Percentiles rank a stretch among this genome's conserved stretches.
phyloP scores from a whole-genome alignment of 805 yeast species.

The Myxozyma mucilagina region DNA sequence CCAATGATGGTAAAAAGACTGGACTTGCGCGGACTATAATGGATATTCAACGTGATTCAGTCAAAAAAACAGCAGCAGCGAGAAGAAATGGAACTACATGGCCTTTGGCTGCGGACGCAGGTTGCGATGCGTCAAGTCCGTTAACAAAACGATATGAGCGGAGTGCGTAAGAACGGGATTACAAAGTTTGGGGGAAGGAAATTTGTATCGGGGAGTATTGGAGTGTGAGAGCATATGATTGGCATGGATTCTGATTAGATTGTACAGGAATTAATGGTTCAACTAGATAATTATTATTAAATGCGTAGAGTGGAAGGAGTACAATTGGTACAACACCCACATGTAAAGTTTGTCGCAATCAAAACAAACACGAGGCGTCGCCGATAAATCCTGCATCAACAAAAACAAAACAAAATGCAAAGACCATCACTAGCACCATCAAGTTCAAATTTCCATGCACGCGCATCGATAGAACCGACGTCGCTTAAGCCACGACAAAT shows the following conservation, averaged over 20 bases:
- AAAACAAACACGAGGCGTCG: not conserved
- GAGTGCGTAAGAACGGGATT: conserved; percentile 4
- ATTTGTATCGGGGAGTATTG: no score
- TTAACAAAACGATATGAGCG: conserved; percentile 18
- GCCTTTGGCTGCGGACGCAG: conserved; percentile 8
- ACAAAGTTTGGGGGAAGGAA: not conserved
- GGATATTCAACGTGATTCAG: conserved; percentile 38
- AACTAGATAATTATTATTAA: not conserved
- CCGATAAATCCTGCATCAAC: not conserved
- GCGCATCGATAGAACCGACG: conserved; percentile 21
- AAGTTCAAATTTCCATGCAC: conserved; percentile 2
- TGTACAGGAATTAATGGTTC: not conserved
- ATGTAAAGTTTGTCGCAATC: not conserved
- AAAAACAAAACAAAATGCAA: conserved; percentile 1
- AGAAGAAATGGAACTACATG: not conserved
- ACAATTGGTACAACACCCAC: no score
- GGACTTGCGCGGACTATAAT: conserved; percentile 36
- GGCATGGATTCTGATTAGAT: not conserved
- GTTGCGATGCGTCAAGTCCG: conserved; percentile 18
- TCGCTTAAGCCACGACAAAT: conserved; percentile 46
- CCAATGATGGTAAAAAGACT: conserved; percentile 22
- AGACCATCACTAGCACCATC: not conserved
- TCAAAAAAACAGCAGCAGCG: not conserved
- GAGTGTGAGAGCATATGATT: not conserved
- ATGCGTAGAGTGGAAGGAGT: not conserved